Percentiles rank a stretch among this genome's conserved stretches.
phyloP scores from a whole-genome alignment of 768 basidiomycete species.

The Boletus reticulatus region DNA sequence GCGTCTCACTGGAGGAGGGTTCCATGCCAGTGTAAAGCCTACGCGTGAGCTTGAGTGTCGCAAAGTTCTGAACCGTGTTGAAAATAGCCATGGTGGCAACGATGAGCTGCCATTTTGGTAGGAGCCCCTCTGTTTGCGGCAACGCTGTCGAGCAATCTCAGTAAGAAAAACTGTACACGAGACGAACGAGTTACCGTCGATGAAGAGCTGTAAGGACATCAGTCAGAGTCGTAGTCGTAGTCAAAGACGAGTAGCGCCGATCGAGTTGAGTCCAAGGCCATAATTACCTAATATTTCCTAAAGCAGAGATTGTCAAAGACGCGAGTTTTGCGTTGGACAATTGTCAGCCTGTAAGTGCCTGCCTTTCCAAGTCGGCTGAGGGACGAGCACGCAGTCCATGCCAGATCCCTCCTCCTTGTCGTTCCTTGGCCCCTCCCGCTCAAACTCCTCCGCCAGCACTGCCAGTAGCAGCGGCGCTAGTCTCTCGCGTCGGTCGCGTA shows the following conservation, averaged over 20 bases:
- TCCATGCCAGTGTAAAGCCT: slow-evolving; percentile 62
- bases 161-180: not conserved
- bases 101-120: slow-evolving; percentile 88
- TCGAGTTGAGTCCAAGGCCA: slow-evolving; percentile 5
- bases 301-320: slow-evolving; percentile 9
- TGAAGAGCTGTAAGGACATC: slow-evolving; percentile 15
- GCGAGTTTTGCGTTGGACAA: slow-evolving; percentile 21
- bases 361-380: slow-evolving; percentile 15
- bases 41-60: slow-evolving; percentile 73
- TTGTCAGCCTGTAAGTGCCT: slow-evolving; percentile 7
- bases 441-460: slow-evolving; percentile 35
- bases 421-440: slow-evolving; percentile 33
- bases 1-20: slow-evolving; percentile 35
- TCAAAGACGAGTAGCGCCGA: slow-evolving; percentile 8
- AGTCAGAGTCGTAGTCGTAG: no score
- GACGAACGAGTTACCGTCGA: slow-evolving; percentile 17
- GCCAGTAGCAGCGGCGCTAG: slow-evolving; percentile 49
- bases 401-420: slow-evolving; percentile 28
- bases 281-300: slow-evolving; percentile 30
- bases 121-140: slow-evolving; percentile 62
- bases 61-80: slow-evolving; percentile 83
- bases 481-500: slow-evolving; percentile 47
- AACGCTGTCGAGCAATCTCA: slow-evolving; percentile 43
- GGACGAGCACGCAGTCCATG: slow-evolving; percentile 28
- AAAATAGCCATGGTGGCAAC: slow-evolving; percentile 76